phyloP scores from a whole-genome alignment of 345 rosid species.

The Bruguiera sexangula region DNA sequence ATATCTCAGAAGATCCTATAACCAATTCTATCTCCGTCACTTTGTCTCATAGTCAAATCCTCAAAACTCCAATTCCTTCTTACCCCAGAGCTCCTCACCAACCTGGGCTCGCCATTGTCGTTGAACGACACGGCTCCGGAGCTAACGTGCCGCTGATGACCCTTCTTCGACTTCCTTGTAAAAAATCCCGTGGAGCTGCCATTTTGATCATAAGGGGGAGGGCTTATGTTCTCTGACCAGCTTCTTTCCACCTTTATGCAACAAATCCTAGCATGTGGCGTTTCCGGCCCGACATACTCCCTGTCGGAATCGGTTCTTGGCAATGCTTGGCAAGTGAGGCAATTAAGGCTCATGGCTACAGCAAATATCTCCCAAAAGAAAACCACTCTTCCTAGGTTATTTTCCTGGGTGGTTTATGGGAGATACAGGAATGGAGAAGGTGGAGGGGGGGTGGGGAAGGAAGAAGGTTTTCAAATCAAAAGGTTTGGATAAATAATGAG shows the following conservation, averaged over 20 bases:
- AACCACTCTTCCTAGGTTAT: neutral
- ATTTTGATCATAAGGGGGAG: constrained; percentile 23
- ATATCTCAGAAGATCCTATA: neutral
- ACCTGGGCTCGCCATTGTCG: constrained; percentile 42
- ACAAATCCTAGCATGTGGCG: neutral
- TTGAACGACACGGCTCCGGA: constrained; percentile 26
- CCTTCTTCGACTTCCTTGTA: constrained; percentile 30
- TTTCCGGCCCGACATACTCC: constrained; percentile 2
- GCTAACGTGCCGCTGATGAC: constrained; percentile 39
- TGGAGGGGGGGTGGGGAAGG: neutral
- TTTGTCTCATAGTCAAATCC: constrained; percentile 36
- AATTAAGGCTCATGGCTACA: constrained; percentile 58
- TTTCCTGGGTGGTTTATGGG: neutral
- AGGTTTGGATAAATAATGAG: neutral
- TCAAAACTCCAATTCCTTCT: constrained; percentile 98
- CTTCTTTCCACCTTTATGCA: constrained; percentile 33
- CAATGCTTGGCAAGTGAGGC: constrained; percentile 50
- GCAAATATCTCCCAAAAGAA: neutral
- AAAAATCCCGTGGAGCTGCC: constrained; percentile 14
- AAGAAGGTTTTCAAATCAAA: neutral
- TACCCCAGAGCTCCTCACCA: constrained; percentile 76
- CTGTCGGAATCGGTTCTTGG: constrained; percentile 31
- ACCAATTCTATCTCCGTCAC: neutral
- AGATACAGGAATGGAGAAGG: too few relatives aligned
- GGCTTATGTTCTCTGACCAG: constrained; percentile 43